Evolutionary conservation across 768 basidiomycete genomes (phyloP).

Genomic region (Chalciporus piperatus): DNA sequence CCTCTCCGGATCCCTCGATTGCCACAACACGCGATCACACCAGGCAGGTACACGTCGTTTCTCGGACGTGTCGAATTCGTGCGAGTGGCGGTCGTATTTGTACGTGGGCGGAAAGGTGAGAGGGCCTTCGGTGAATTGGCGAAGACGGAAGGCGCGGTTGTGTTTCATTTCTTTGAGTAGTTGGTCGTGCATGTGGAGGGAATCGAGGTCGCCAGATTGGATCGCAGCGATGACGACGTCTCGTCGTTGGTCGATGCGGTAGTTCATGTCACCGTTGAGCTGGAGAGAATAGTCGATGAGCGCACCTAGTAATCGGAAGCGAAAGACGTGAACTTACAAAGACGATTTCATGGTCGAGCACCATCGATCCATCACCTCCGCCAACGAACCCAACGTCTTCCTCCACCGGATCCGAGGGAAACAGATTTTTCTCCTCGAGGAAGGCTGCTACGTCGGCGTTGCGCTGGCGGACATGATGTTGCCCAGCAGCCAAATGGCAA

Average conservation of each 20-base stretch:
- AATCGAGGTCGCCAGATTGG: conserved; percentile 59
- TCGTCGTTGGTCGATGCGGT: conserved; percentile 91
- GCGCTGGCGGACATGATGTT: conserved; percentile 73
- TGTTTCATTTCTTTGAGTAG: conserved; percentile 83
- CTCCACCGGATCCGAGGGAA: conserved; percentile 48
- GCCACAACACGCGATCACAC: conserved; percentile 94
- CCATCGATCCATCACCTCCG: conserved; percentile 91
- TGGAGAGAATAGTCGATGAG: conserved; percentile 26
- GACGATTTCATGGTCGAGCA: conserved; percentile 93
- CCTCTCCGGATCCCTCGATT: conserved; percentile 50
- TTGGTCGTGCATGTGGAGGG: conserved; percentile 78
- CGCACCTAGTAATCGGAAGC: too few relatives aligned
- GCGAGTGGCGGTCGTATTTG: conserved; percentile 83
- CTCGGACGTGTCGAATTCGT: conserved; percentile 84
- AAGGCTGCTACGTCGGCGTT: conserved; percentile 88
- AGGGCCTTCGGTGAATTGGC: conserved; percentile 77
- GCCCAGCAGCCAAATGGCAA: conserved; percentile 96
- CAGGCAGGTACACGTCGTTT: conserved; percentile 90
- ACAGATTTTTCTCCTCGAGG: conserved; percentile 75
- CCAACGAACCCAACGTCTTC: conserved; percentile 72
- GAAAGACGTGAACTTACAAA: conserved; percentile 46
- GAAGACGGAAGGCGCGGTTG: conserved; percentile 86
- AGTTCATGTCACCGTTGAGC: conserved; percentile 95
- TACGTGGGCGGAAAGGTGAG: conserved; percentile 89
- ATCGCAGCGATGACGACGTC: conserved; percentile 76